Conservation (phyloP, 495 filamentous ascomycete species). For the Tuber calosporum region DNA sequence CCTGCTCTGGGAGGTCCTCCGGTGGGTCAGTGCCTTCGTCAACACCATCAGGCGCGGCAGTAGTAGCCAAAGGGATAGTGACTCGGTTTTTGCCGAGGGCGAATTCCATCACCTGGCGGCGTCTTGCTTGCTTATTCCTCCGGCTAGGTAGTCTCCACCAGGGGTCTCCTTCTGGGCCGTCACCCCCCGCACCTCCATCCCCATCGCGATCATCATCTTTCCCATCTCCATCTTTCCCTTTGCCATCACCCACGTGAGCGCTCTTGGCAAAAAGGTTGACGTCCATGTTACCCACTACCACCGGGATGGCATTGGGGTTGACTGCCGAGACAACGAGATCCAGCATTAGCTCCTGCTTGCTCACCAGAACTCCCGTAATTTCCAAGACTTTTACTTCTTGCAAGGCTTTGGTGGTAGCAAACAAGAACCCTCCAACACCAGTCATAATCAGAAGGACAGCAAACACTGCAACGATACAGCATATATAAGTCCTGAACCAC, state of each 20-base stretch:
- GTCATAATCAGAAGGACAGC: slow-evolving; percentile 70
- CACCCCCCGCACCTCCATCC: slow-evolving; percentile 13
- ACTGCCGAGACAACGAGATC: slow-evolving; percentile 79
- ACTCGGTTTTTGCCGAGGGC: slow-evolving; percentile 5
- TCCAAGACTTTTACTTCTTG: slow-evolving; percentile 64
- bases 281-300: slow-evolving; percentile 75
- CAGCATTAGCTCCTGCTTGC: slow-evolving; percentile 91
- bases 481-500: slow-evolving; percentile 64
- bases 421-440: slow-evolving; percentile 75
- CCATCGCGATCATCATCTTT: slow-evolving; percentile 37
- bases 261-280: slow-evolving; percentile 91
- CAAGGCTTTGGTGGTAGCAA: slow-evolving; percentile 83
- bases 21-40: slow-evolving; percentile 66
- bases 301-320: slow-evolving; percentile 84
- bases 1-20: slow-evolving; percentile 51
- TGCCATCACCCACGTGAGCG: slow-evolving; percentile 68
- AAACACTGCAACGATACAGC: slow-evolving; percentile 66
- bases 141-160: slow-evolving; percentile 24
- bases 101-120: slow-evolving; percentile 14
- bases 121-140: slow-evolving; percentile 16
- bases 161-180: slow-evolving; percentile 38
- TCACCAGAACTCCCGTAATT: slow-evolving; percentile 83
- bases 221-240: slow-evolving; percentile 52
- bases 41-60: slow-evolving; percentile 43
- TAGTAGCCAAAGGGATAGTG: not conserved